phyloP scores from a whole-genome alignment of 2,329 filamentous ascomycete genomes.

The Thermothelomyces thermophilus region DNA sequence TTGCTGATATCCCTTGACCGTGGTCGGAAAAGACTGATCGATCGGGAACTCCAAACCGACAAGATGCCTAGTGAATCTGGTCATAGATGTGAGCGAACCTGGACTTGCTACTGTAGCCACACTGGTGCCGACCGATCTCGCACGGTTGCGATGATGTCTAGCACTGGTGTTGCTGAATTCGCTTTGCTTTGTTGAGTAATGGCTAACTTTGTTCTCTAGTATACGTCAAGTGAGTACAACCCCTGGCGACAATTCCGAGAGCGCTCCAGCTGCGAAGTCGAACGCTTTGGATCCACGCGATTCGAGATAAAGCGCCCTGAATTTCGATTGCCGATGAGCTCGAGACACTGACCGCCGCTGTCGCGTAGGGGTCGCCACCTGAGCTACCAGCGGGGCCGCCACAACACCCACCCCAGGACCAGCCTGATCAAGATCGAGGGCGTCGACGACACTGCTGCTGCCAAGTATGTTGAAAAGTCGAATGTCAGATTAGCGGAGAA shows the following conservation, averaged over 20 bases:
- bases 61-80: constrained; percentile 85
- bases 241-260: constrained; percentile 15
- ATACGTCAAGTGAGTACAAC: constrained; percentile 77
- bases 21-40: constrained; percentile 35
- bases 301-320: constrained; percentile 3
- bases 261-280: constrained; percentile 8
- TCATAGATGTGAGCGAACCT: constrained; percentile 71
- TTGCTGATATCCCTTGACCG: constrained; percentile 26
- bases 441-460: constrained; percentile 82
- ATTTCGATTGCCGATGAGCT: constrained; percentile 12
- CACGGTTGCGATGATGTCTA: constrained; percentile 12
- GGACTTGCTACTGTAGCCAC: constrained; percentile 11
- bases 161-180: constrained; percentile 8
- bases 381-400: constrained; percentile 94
- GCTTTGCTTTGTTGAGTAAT: constrained; percentile 11
- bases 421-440: constrained; percentile 98
- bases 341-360: constrained; percentile 24
- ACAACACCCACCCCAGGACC: constrained; percentile 82
- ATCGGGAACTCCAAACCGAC: constrained; percentile 29
- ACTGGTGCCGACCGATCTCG: constrained; percentile 4
- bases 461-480: constrained; percentile 58
- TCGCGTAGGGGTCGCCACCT: constrained; percentile 83
- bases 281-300: constrained; percentile 20
- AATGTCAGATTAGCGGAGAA: not conserved
- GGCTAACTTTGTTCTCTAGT: constrained; percentile 50